Evolutionary conservation across 352 stramenopile genomes (phyloP).

Genomic region (Phytopythium chamaehyphon): DNA sequence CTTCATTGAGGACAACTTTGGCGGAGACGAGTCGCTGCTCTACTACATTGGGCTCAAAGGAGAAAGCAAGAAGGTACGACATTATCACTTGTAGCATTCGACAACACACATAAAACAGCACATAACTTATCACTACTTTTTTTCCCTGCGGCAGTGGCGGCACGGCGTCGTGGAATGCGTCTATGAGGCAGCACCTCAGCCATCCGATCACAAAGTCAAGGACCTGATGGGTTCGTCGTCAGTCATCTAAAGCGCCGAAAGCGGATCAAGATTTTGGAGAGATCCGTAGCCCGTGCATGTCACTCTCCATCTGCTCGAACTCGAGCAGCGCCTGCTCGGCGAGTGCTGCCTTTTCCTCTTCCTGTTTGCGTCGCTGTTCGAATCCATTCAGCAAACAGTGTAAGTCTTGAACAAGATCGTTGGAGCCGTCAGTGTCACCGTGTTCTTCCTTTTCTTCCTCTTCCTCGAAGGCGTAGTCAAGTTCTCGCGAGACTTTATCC

Average conservation of each 20-base stretch:
- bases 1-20: conserved; percentile 74
- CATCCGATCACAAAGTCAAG: conserved; percentile 74
- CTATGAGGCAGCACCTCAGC: conserved; percentile 75
- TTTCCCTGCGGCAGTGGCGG: conserved; percentile 49
- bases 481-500: background rate
- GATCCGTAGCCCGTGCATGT: conserved; percentile 22
- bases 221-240: conserved; percentile 39
- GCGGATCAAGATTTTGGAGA: conserved; percentile 16
- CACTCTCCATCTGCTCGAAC: conserved; percentile 46
- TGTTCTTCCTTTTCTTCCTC: conserved; percentile 28
- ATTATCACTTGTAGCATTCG: too few relatives aligned
- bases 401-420: conserved; percentile 50
- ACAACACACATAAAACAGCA: background rate
- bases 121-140: conserved; percentile 1
- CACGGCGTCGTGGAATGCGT: conserved; percentile 83
- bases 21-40: conserved; percentile 65
- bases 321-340: conserved; percentile 46
- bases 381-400: conserved; percentile 55
- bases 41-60: conserved; percentile 88
- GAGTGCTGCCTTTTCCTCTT: conserved; percentile 52
- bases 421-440: conserved; percentile 12
- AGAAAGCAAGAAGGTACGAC: conserved; percentile 76
- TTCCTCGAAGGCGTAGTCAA: conserved; percentile 12
- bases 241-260: conserved; percentile 36
- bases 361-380: conserved; percentile 48